A percentile compares a stretch with the other conserved stretches of the same genome.
phyloP scores from a whole-genome alignment of 1,284 basidiomycete genomes.

The Trichosporon faecale region DNA sequence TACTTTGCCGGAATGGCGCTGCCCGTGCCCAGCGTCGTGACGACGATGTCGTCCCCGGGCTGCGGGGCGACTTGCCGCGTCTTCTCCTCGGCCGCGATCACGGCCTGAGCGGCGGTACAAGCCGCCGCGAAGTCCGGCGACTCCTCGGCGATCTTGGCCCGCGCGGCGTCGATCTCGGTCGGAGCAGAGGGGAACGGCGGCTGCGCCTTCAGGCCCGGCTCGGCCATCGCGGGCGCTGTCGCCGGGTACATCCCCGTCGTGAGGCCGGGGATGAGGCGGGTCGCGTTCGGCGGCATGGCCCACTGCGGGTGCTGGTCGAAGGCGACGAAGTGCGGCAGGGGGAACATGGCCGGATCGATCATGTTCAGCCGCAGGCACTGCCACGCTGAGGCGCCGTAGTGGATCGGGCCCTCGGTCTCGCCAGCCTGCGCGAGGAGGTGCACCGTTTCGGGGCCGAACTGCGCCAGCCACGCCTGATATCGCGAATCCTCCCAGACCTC shows the following conservation, averaged over 20 bases:
- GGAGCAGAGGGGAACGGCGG: conserved; percentile 28
- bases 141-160: conserved; percentile 15
- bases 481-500: conserved; percentile 65
- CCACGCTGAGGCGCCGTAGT: conserved; percentile 71
- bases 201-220: conserved; percentile 31
- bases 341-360: conserved; percentile 72
- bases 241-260: conserved; percentile 36
- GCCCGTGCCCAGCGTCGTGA: conserved; percentile 83
- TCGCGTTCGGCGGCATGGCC: conserved; percentile 55
- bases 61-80: conserved; percentile 15
- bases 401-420: conserved; percentile 63
- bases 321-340: conserved; percentile 57
- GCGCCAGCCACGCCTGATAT: conserved; percentile 70
- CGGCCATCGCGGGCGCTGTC: conserved; percentile 21
- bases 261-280: conserved; percentile 50
- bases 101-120: conserved; percentile 27
- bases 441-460: conserved; percentile 63
- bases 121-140: conserved; percentile 31
- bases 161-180: conserved; percentile 28
- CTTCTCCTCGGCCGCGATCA: conserved; percentile 22
- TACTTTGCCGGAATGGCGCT: conserved; percentile 80
- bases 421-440: conserved; percentile 63
- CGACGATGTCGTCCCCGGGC: conserved; percentile 63
- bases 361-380: conserved; percentile 68
- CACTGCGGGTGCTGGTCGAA: neutral